Evolutionary conservation across 2,329 filamentous ascomycete species (phyloP), one percentile per base, ranked within the genome.

Genomic region (Pseudogymnoascus sp.): DNA sequence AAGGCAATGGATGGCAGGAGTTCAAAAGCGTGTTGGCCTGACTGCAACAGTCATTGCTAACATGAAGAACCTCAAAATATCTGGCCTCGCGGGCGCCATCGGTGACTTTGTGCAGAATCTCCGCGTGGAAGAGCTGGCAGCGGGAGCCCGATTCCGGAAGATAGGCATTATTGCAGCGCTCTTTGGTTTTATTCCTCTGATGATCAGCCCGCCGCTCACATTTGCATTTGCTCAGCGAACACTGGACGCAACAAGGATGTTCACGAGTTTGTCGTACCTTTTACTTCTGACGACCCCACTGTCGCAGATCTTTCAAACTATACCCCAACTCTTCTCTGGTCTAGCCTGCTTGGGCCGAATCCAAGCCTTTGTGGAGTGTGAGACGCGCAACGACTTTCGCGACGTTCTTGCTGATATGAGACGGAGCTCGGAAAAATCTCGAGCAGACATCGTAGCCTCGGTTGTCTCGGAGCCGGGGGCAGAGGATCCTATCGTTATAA

Each of bases 31-130:
- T 3, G 61, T 68, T 35, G 59, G 47, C 14, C 18, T 67, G 3
- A 69, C 67, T 7, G 64, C 60, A 20, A 61, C 65, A 2, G 61
- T 37, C 20, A 69, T 77, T 22, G 65, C 67, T 2, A 69, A 68
- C 57, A 75, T 77, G 69, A 77, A 76, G 63, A 65, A 68, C 35
- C 64, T 77, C 16, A 75, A 74, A 60, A 73, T 77, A 50, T 71
- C 71, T 1, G 75, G 74, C 1, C 66, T 78, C 9, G 61, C 72
- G 4, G 65, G 58, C 14, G 62, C 69, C 4, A 62, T 76, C 1
- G 66, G 67, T 18, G 61, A 64, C 2, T 63, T 70, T 2, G 67
- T 77, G 3, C 73, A 76, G 59, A 62, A 61, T 1, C 62, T 75
- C 20, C 71, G 76, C 5, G 60, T 71, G 1, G 64, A 70, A 3